phyloP scores from a whole-genome alignment of 768 basidiomycete species.

The Lactarius trivialis region DNA sequence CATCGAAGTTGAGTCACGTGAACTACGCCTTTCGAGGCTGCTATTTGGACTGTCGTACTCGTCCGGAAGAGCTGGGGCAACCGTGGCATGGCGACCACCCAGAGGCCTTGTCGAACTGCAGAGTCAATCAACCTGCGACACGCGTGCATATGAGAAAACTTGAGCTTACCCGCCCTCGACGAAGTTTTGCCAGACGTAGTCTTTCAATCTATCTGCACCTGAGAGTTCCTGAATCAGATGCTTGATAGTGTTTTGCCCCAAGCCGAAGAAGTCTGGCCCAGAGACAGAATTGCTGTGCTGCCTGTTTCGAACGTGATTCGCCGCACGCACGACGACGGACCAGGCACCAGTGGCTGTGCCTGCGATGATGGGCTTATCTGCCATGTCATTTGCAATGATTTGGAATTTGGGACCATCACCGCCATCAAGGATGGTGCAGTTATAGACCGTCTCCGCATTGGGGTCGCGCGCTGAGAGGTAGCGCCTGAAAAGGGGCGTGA shows the following conservation, averaged over 20 bases:
- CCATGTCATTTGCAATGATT: slow-evolving; percentile 66
- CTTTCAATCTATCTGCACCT: slow-evolving; percentile 59
- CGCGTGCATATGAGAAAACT: slow-evolving; percentile 4
- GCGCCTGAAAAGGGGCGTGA: slow-evolving; percentile 40
- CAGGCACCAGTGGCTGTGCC: slow-evolving; percentile 88
- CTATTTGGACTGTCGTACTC: slow-evolving; percentile 48
- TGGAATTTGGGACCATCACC: slow-evolving; percentile 84
- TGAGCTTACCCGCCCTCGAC: slow-evolving; percentile 74
- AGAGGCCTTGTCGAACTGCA: slow-evolving; percentile 46
- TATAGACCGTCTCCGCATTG: slow-evolving; percentile 60
- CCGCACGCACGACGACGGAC: slow-evolving; percentile 77
- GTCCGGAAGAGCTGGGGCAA: slow-evolving; percentile 74
- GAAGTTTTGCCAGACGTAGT: slow-evolving; percentile 86
- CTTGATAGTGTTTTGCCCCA: slow-evolving; percentile 85
- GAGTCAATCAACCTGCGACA: slow-evolving; percentile 21
- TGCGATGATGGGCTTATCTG: slow-evolving; percentile 67
- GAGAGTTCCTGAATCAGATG: slow-evolving; percentile 83
- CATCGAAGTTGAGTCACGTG: slow-evolving; percentile 17
- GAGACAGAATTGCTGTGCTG: slow-evolving; percentile 85
- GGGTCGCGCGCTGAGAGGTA: slow-evolving; percentile 75
- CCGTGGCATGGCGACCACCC: slow-evolving; percentile 76
- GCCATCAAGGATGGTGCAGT: slow-evolving; percentile 79
- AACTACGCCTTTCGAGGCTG: slow-evolving; percentile 16
- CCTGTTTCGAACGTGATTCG: slow-evolving; percentile 72
- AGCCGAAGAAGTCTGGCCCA: slow-evolving; percentile 82